Conservation (phyloP, 2,329 filamentous ascomycete species). For the Colletotrichum plurivorum region DNA sequence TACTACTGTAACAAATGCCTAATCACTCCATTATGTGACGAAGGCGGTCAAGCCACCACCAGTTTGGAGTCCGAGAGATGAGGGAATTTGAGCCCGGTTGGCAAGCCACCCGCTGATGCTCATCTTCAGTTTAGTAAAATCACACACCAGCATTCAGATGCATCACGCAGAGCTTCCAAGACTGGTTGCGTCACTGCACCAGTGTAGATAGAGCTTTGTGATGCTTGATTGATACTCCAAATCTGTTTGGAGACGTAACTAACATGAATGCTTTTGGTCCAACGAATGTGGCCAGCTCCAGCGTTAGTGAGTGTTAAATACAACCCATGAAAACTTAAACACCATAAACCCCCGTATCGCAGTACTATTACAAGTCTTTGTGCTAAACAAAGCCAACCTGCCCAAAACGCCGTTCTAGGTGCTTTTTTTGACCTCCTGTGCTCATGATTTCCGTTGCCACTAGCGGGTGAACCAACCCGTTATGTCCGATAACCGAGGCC, state of each 20-base stretch:
- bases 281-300: constrained; percentile 9
- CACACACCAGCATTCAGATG: no score
- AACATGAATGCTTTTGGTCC: constrained; percentile 7
- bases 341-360: constrained; percentile 21
- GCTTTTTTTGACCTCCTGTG: neutral
- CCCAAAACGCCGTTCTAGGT: constrained; percentile 36
- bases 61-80: no score
- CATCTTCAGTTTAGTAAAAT: no score
- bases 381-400: constrained; percentile 4
- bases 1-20: no score
- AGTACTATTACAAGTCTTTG: constrained; percentile 21
- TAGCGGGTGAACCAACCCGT: constrained; percentile 10
- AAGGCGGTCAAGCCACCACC: no score
- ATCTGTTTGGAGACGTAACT: neutral
- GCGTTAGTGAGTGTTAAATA: constrained; percentile 5
- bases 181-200: neutral
- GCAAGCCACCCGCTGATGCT: no score
- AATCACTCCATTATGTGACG: neutral
- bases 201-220: neutral
- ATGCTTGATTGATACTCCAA: constrained; percentile 9
- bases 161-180: constrained; percentile 2
- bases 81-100: no score
- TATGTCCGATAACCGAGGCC: constrained; percentile 35
- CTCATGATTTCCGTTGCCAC: constrained; percentile 1
- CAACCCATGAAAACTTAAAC: constrained; percentile 5